A percentile compares a stretch with the other conserved stretches of the same genome.
Conservation (phyloP, 2,329 filamentous ascomycete species). For the Rhytidhysteron rufulum region DNA sequence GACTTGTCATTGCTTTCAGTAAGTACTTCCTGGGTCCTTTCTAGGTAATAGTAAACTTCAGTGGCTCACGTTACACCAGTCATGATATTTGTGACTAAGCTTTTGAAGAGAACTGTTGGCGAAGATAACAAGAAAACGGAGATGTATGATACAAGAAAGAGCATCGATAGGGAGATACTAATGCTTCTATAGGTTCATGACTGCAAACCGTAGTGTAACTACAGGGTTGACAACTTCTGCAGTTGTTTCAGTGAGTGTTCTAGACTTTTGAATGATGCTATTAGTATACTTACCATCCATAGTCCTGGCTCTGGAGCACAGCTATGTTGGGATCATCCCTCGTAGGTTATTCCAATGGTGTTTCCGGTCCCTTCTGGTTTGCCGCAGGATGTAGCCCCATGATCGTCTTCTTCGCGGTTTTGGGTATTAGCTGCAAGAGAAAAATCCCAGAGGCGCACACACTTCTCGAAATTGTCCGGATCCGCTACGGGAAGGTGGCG, state of each 20-base stretch:
- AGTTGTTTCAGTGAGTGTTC: slow-evolving; percentile 43
- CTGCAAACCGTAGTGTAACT: slow-evolving; percentile 49
- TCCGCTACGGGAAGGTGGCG: slow-evolving; percentile 46
- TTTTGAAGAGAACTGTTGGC: slow-evolving; percentile 47
- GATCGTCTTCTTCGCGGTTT: slow-evolving; percentile 53
- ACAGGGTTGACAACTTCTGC: slow-evolving; percentile 52
- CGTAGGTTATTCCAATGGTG: slow-evolving; percentile 53
- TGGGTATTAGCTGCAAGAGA: slow-evolving; percentile 51
- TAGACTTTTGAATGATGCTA: too few species aligned
- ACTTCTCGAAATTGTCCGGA: slow-evolving; percentile 50
- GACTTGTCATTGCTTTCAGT: slow-evolving; percentile 1
- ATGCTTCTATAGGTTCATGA: slow-evolving; percentile 51
- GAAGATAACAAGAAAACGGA: slow-evolving; percentile 53
- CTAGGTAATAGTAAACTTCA: slow-evolving; percentile 2
- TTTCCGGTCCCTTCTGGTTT: slow-evolving; percentile 56
- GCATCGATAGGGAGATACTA: too few species aligned
- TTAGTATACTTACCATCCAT: background rate
- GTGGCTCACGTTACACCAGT: slow-evolving; percentile 18
- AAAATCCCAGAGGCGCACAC: slow-evolving; percentile 55
- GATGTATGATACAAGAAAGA: slow-evolving; percentile 38
- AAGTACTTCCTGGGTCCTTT: background rate
- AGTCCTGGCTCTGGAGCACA: slow-evolving; percentile 53
- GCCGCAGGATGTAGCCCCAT: slow-evolving; percentile 52
- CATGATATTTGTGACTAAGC: slow-evolving; percentile 46
- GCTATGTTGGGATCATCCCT: slow-evolving; percentile 49